These are phyloP conservation scores for Warburgia ugandensis DNA, from an alignment of 164 flowering plant genomes.

Conservation along the genomic window DNA sequence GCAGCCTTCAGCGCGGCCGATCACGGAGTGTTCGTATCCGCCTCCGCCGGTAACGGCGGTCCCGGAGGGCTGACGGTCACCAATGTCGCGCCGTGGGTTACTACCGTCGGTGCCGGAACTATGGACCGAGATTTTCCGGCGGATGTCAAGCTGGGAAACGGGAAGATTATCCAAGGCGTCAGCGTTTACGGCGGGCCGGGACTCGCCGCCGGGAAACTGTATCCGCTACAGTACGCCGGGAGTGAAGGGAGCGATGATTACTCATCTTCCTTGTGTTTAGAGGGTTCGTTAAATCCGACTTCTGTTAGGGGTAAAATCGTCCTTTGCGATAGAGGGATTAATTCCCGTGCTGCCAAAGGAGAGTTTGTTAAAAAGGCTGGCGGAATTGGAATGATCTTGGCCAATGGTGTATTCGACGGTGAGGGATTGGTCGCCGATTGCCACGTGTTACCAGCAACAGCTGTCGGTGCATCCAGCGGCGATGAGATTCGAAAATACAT, in stretches of 20 bases:
- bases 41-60: conserved; percentile 95
- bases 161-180: conserved; percentile 45
- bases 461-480: conserved; percentile 64
- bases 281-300: conserved; percentile 62
- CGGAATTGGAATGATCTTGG: conserved; percentile 81
- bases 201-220: conserved; percentile 34
- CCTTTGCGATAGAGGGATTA: conserved; percentile 82
- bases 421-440: conserved; percentile 91
- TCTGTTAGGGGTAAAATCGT: conserved; percentile 76
- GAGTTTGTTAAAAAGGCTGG: conserved; percentile 81
- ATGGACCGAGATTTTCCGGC: conserved; percentile 87
- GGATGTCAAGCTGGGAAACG: conserved; percentile 68
- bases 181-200: conserved; percentile 78
- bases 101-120: conserved; percentile 89
- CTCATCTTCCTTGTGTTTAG: conserved; percentile 76
- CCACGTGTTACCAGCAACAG: conserved; percentile 81
- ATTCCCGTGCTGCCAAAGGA: conserved; percentile 73
- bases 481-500: conserved; percentile 67
- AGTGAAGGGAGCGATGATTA: conserved; percentile 67
- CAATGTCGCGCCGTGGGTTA: conserved; percentile 92
- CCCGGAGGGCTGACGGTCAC: conserved; percentile 85
- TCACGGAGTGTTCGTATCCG: conserved; percentile 76
- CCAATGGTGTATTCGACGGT: conserved; percentile 86
- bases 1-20: conserved; percentile 68
- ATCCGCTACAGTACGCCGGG: conserved; percentile 74